Evolutionary conservation across 768 basidiomycete genomes (phyloP), one percentile per base, ranked within the genome.

Genomic region (Russula olivacea): DNA sequence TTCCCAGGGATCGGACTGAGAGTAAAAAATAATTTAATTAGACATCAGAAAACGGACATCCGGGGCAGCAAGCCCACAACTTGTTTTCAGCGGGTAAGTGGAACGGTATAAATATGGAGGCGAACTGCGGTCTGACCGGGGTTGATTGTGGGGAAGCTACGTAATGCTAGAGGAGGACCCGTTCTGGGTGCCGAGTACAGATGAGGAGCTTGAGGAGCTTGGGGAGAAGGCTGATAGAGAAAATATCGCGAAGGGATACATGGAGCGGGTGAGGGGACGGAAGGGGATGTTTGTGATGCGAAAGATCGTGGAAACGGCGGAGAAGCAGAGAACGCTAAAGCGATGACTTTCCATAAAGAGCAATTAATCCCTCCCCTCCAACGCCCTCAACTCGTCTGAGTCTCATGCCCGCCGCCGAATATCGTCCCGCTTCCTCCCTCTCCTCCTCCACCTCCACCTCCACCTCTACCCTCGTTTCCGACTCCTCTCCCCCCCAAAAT

Each of bases 131-230:
- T 51, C n/a, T 55, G 40, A 49, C 2, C 57, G 38, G 28, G 58
- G 45, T 21, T 25, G 59, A 66, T 74, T 58, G 72, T 61, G 50
- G 51, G n/a, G 23, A 50, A 92, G 92, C 45, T 99, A 94, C 74
- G 95, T 98, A 73, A 80, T 96, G 69, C 80, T 98, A 25, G 92
- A 96, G 73, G 84, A 87, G 68, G 93, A 98, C 77, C 95, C 95
- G 7, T 98, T 94, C 77, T 98, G 95, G 95, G 93, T 97, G 3
- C 95, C 95, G 0, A 94, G 93, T 19, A 98, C 96, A 0, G 91
- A 94, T n/a, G 69, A 95, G 97, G 96, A 98, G 67, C 77, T 98
- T 45, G 96, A 98, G 72, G 96, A 98, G 72, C 78, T 99, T 11
- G 97, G 97, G 51, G 93, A 96, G 73, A 98, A 98, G 73, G 87